Conservation (phyloP, 1,139 yeast genomes). For the Debaryomyces robertsiae region DNA sequence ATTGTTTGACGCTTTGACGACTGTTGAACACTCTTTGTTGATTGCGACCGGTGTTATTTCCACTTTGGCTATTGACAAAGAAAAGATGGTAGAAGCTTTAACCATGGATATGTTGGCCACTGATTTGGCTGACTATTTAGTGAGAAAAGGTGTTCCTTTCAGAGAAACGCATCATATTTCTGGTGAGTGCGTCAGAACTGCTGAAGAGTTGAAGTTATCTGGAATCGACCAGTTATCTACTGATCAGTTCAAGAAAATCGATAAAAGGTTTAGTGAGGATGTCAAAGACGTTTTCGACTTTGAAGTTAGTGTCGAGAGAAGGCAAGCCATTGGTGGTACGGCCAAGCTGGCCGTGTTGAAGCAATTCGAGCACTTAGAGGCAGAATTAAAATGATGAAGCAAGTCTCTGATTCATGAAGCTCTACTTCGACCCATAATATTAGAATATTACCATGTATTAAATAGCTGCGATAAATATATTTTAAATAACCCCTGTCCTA, state of each 20-base stretch:
- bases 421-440: too few species aligned
- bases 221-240: constrained; percentile 82
- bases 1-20: constrained; percentile 82
- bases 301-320: constrained; percentile 93
- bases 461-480: too few species aligned
- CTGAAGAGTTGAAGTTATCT: constrained; percentile 72
- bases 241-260: constrained; percentile 78
- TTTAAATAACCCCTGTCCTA: too few species aligned
- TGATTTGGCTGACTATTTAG: constrained; percentile 95
- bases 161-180: constrained; percentile 98
- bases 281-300: constrained; percentile 84
- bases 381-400: constrained; percentile 22
- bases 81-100: constrained; percentile 80
- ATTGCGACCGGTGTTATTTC: constrained; percentile 97
- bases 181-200: constrained; percentile 92
- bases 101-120: constrained; percentile 99
- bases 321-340: constrained; percentile 96
- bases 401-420: not conserved
- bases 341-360: constrained; percentile 84
- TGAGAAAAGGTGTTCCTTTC: constrained; percentile 96
- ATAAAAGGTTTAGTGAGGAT: constrained; percentile 75
- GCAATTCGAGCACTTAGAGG: constrained; percentile 58
- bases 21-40: constrained; percentile 89
- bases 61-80: constrained; percentile 70
- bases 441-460: too few species aligned